Base-by-base conservation (phyloP, 805 yeast genomes). In the Teunomyces pallodes region DNA sequence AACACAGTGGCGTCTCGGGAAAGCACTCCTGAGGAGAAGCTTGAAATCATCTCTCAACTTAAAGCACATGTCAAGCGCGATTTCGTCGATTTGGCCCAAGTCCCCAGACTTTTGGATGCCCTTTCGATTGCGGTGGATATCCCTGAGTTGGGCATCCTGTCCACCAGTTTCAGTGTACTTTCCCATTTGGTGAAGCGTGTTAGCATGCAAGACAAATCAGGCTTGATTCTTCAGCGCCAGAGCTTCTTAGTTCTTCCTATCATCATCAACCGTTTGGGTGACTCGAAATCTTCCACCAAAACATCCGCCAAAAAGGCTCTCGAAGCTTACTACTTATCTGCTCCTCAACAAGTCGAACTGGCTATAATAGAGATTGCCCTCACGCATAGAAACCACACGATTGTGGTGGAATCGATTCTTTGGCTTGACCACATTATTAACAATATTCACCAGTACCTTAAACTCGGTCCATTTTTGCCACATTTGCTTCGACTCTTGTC, bases 111-210 rank as follows among this genome's bases (percentile, higher is more conserved):
- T 60, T 69, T 81, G 47, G 80, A 80, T 42, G 70, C 81, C 0
- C 62, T 83, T 41, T 64, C 76, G 7, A 55, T 69, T 3, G 83
- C 80, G 1, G 70, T 68, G 39, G 75, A 73, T 46, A 65, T 71
- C 3, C 54, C 62, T 2, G 73, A 72, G 42, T 46, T 64, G 30
- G 60, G 71, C 9, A 69, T 81, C 14, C 71, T 72, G 50, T 50
- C 70, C 1, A 46, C 63, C 17, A 72, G 81, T 2, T 81, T 82
- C 55, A 74, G 80, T 27, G 73, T 81, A 0, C 58, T 80, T 3
- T 80, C 83, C 43, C 85, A 82, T 55, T 61, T 82, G 45, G 75
- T 82, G 28, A 82, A 81, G 49, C 64, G 87, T 16, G 78, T 82
- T 5, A 75, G 81, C 42, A 77, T 80, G 62, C 87, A 82, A 61